Evolutionary conservation across 116 monocot species (phyloP).

Genomic region (Posidonia oceanica): DNA sequence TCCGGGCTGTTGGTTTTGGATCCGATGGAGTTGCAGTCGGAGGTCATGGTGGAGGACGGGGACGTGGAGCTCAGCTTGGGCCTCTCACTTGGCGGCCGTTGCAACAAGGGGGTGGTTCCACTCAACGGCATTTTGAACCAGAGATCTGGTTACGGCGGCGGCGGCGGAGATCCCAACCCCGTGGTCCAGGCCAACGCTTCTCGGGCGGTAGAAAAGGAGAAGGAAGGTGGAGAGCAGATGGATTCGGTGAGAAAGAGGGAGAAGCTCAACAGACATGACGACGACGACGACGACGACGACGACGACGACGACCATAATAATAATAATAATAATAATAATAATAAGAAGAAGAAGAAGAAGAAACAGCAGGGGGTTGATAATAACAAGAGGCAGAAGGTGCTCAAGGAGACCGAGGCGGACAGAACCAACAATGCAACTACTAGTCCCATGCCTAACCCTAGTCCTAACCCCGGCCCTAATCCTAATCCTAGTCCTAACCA

Average conservation of each 20-base stretch:
- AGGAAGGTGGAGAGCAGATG: neutral
- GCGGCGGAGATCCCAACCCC: neutral
- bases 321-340: too few species aligned
- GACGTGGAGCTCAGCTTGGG: slow-evolving; percentile 12
- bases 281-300: too few species aligned
- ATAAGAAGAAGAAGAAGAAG: too few species aligned
- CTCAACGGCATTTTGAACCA: neutral
- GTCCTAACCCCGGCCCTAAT: neutral
- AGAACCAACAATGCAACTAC: neutral
- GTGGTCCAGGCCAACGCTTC: neutral
- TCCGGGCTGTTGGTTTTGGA: neutral
- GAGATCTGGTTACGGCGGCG: neutral
- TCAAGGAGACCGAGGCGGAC: neutral
- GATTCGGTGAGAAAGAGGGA: slow-evolving; percentile 5
- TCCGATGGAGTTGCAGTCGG: neutral
- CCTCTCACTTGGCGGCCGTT: slow-evolving; percentile 12
- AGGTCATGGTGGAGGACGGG: slow-evolving; percentile 4
- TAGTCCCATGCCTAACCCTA: slow-evolving; percentile 3
- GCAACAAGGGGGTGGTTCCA: neutral
- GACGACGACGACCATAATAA: too few species aligned
- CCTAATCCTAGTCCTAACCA: slow-evolving; percentile 2
- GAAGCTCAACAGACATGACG: neutral
- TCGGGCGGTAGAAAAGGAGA: neutral
- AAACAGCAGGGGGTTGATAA: too few species aligned
- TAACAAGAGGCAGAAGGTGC: slow-evolving; percentile 10